phyloP scores from a whole-genome alignment of 139 green algal species.

The Tetraselmis chui region DNA sequence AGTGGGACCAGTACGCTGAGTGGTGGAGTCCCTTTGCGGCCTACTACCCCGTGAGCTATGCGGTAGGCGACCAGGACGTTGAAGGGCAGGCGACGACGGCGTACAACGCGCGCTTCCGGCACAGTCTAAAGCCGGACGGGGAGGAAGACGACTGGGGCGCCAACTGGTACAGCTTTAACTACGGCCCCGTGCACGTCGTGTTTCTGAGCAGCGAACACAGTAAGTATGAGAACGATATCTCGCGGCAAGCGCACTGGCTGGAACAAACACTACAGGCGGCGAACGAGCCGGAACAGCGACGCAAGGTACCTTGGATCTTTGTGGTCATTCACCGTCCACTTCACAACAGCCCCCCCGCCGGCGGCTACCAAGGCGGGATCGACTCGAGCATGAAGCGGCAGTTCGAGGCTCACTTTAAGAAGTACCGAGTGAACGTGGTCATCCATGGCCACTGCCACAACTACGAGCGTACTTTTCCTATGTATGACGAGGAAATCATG shows the following conservation, averaged over 20 bases:
- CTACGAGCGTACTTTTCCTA: neutral
- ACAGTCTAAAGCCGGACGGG: neutral
- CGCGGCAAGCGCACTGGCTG: neutral
- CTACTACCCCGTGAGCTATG: neutral
- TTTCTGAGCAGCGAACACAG: neutral
- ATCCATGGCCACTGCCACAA: neutral
- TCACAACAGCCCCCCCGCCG: neutral
- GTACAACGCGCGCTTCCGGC: neutral
- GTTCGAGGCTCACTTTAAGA: neutral
- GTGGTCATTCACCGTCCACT: neutral
- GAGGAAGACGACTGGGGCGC: neutral
- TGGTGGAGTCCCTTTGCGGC: neutral
- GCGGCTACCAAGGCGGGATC: neutral
- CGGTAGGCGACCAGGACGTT: neutral
- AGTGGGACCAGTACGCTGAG: neutral
- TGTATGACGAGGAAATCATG: neutral
- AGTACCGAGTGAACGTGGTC: neutral
- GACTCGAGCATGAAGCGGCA: neutral
- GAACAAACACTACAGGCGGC: neutral
- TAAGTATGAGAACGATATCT: neutral
- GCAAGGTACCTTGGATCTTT: neutral
- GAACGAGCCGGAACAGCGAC: neutral
- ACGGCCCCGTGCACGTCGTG: neutral
- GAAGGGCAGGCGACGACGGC: neutral
- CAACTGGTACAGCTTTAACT: neutral